phyloP scores from a whole-genome alignment of 176 grass and related monocot species.

The Triticum timopheevii region DNA sequence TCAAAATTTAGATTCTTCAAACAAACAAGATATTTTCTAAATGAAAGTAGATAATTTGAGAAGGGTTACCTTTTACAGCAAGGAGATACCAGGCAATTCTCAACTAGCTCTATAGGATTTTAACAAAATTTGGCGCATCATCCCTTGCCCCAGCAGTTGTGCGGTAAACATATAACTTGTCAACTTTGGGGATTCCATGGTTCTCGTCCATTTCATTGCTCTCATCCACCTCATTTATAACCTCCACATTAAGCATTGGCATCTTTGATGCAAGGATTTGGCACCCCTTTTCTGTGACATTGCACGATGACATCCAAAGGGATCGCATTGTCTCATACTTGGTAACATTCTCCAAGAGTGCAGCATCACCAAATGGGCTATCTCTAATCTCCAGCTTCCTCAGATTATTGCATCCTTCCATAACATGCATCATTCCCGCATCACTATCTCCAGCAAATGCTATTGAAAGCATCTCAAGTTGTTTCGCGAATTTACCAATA shows the following conservation, averaged over 20 bases:
- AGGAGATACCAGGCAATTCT: conserved; percentile 20
- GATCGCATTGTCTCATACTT: conserved; percentile 98
- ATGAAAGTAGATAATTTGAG: background rate
- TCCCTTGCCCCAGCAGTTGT: conserved; percentile 62
- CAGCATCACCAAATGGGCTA: conserved; percentile 71
- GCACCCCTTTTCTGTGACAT: conserved; percentile 75
- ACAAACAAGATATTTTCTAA: background rate
- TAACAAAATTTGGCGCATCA: conserved; percentile 80
- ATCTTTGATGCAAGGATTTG: conserved; percentile 65
- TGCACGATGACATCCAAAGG: conserved; percentile 96
- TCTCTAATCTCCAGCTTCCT: conserved; percentile 86
- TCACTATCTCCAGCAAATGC: conserved; percentile 86
- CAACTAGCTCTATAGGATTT: conserved; percentile 60
- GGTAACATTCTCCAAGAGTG: conserved; percentile 60
- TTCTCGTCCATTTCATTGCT: conserved; percentile 51
- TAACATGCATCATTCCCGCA: conserved; percentile 68
- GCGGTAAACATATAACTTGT: conserved; percentile 83
- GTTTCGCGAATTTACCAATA: conserved; percentile 65
- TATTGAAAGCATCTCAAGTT: conserved; percentile 86
- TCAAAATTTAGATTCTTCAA: background rate
- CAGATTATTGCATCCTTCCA: conserved; percentile 72
- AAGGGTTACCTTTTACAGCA: conserved; percentile 33
- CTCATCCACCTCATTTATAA: conserved; percentile 60
- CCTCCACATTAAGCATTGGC: conserved; percentile 76
- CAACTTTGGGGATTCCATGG: conserved; percentile 38